Base-by-base conservation (phyloP, 2,329 filamentous ascomycete genomes). In the Pseudocercospora cruenta region DNA sequence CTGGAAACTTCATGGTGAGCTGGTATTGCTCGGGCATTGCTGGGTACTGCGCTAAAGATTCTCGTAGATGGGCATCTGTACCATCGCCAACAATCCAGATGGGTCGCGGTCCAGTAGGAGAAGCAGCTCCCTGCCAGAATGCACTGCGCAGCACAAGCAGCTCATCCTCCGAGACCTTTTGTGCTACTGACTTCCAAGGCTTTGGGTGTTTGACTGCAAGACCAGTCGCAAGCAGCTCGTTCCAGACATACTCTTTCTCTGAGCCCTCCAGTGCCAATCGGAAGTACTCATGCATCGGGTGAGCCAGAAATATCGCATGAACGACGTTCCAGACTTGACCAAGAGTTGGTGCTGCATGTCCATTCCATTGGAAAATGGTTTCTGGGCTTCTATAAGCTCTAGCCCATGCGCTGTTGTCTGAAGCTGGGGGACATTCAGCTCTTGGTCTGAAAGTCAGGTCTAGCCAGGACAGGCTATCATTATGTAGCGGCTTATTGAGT, bases 131-230 rank as follows among this genome's bases (percentile, higher is more conserved):
- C 66, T 82, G 80, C 80, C 80, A 82, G 66, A 82, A 82, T 6
- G 77, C 79, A 45, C 81, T 80, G 63, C 85, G 80, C 2, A 86
- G 78, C 51, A 87, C 74, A 31, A 88, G 68, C 31, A 86, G 70
- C 63, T 83, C 77, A 8, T 76, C 73, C 9, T 77, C 73, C 59
- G 78, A 78, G 59, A 78, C 76, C 7, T 77, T 69, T 26, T 53
- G 49, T 19, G 49, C 22, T 14, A 53, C 49, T 22, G 73, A 74
- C 51, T 76, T 75, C 57, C 70, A 80, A 68, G 73, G 77, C 57
- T 69, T 77, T 4, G 80, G 81, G 70, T 83, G 78, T 24, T 77
- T 69, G 19, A 79, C 76, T 5, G 80, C 82, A 8, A 85, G 76
- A 12, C 82, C 81, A 21, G 77, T 78, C 12, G 70, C 58, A 58